Conservation (phyloP, 441 rosid genomes). For the Erysimum pusillum region DNA sequence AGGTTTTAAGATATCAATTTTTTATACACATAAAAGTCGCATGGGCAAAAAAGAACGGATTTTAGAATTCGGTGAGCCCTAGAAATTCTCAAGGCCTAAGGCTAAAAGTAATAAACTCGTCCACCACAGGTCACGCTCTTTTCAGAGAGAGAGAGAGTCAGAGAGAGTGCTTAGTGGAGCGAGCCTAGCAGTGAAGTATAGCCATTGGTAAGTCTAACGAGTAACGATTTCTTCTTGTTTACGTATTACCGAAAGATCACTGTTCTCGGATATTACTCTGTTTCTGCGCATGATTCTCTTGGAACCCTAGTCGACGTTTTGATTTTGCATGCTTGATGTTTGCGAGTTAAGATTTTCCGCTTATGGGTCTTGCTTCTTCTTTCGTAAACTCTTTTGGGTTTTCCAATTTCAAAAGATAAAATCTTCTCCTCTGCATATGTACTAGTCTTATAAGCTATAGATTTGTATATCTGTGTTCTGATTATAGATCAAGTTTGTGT, state of each 20-base stretch:
- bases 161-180: constrained; percentile 12
- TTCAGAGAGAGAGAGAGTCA: neutral
- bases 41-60: too few species aligned
- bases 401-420: too few species aligned
- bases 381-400: too few species aligned
- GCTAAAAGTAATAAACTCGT: neutral
- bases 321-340: constrained; percentile 20
- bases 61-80: constrained; percentile 36
- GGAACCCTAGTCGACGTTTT: constrained; percentile 20
- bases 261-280: constrained; percentile 5
- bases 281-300: constrained; percentile 10
- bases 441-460: too few species aligned
- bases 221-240: constrained; percentile 14
- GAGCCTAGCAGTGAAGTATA: constrained; percentile 10
- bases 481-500: too few species aligned
- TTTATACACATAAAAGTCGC: neutral
- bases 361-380: too few species aligned
- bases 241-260: constrained; percentile 19
- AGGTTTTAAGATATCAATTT: neutral
- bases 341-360: too few species aligned
- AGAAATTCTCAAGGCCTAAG: constrained; percentile 4
- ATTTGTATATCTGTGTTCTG: too few species aligned
- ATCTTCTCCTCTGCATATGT: too few species aligned
- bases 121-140: constrained; percentile 1
- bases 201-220: neutral